These are phyloP conservation scores for Dipteronia sinensis DNA, from an alignment of 345 rosid species.

Conservation along the genomic window DNA sequence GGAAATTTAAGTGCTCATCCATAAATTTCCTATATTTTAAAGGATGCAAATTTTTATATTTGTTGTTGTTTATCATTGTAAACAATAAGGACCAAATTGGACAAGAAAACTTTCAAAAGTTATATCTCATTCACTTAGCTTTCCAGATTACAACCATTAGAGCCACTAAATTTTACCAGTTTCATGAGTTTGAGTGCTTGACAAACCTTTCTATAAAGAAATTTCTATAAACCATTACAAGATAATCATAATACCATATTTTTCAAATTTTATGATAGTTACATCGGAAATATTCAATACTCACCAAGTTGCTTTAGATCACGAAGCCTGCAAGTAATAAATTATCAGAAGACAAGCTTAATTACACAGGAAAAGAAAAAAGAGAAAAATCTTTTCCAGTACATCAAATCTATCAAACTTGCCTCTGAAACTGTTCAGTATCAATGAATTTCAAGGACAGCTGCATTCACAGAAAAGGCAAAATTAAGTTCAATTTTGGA, in stretches of 20 bases:
- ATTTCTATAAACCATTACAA: background rate
- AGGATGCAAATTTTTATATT: background rate
- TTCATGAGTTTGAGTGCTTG: background rate
- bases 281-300: background rate
- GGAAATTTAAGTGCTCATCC: background rate
- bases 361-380: background rate
- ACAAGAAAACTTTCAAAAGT: background rate
- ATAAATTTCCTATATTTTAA: background rate
- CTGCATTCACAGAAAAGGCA: conserved; percentile 33
- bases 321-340: conserved; percentile 56
- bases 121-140: background rate
- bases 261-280: background rate
- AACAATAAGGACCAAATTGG: background rate
- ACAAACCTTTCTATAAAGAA: background rate
- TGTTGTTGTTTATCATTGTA: background rate
- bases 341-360: conserved; percentile 4
- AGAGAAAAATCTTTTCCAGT: background rate
- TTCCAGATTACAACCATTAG: conserved; percentile 1
- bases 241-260: background rate
- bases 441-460: conserved; percentile 60
- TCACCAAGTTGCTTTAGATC: conserved; percentile 59
- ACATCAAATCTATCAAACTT: conserved; percentile 19
- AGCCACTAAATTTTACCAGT: background rate
- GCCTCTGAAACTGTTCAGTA: conserved; percentile 76
- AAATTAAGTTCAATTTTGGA: background rate